Evolutionary conservation across 2,329 filamentous ascomycete genomes (phyloP).

Genomic region (Penicillium sp.): DNA sequence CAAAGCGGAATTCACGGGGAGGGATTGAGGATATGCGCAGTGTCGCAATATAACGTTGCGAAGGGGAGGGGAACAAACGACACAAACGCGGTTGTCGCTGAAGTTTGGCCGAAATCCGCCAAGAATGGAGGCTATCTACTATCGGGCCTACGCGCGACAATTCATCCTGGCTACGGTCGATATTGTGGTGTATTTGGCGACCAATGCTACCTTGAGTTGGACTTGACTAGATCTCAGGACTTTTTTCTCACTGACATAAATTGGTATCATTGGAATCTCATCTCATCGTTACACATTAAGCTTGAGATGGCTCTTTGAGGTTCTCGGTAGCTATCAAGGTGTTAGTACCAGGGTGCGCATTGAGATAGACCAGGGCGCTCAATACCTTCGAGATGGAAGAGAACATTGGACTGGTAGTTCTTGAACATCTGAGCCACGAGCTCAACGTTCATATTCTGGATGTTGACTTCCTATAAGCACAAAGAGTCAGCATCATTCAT

Average conservation of each 20-base stretch:
- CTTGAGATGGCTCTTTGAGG: slow-evolving; percentile 71
- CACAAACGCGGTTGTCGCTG: slow-evolving; percentile 9
- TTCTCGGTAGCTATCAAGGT: slow-evolving; percentile 75
- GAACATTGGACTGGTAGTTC: slow-evolving; percentile 96
- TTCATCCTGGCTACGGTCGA: not conserved
- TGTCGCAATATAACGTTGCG: not conserved
- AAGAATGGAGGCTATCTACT: slow-evolving; percentile 13
- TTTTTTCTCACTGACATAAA: slow-evolving; percentile 7
- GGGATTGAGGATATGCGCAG: not conserved
- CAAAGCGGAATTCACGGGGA: not conserved
- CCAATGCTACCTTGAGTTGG: not conserved
- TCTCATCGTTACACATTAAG: slow-evolving; percentile 27
- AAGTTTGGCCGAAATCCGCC: slow-evolving; percentile 14
- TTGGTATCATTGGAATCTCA: not conserved
- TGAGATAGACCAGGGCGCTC: not conserved
- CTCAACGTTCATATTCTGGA: slow-evolving; percentile 98
- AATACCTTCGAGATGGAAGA: slow-evolving; percentile 94
- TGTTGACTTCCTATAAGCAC: slow-evolving; percentile 79
- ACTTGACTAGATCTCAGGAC: not conserved
- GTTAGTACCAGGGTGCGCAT: not conserved
- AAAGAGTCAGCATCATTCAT: slow-evolving; percentile 2
- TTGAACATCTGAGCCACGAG: slow-evolving; percentile 99
- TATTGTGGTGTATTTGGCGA: not conserved
- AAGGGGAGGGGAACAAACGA: slow-evolving; percentile 2
- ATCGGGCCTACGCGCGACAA: not conserved